Base-by-base conservation (phyloP, 306 rosid genomes). In the Arachis stenosperma region DNA sequence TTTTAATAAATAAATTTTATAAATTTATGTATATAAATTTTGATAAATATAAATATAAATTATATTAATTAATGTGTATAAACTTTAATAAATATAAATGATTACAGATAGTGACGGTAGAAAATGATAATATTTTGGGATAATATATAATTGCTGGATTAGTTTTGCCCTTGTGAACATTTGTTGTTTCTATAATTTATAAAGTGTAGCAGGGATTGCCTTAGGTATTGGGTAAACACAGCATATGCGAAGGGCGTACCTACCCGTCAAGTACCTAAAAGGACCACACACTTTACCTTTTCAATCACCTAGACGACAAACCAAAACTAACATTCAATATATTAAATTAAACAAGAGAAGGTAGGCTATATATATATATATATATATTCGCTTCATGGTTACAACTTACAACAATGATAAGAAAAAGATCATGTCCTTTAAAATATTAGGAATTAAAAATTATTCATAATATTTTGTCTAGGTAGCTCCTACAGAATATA, bases 351-450 rank as follows among this genome's bases (percentile, higher is more conserved):
- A 47, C 12, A 70, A 27, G 39, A 58, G 6, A 12, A 7, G 29
- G 57, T 13, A 27, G 44, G 15, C n/a, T 51, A 14, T 57, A 69
- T 6, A 57, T 4, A n/a, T 12, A 43, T 60, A 71, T 44, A 29
- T n/a, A n/a, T n/a, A n/a, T 33, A 33, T 33, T 33, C 37, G 46
- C 63, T 36, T 69, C 40, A 53, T 69, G 51, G 17, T 43, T 69
- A 6, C 8, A 39, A 13, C 39, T 43, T 69, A 6, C 8, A 39
- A 13, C 51, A 37, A 68, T 9, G 50, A 37, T 41, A 52, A 68
- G 9, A 52, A 37, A 68, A 68, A 14, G 15, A 11, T 33, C 37
- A 27, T 52, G 12, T 68, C 51, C 15, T 39, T 53, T 9, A 53
- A 37, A 37, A 37, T 11, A 7, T 29, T 6, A 51, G 15, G 14